Conservation (phyloP, 768 basidiomycete genomes). For the Panus rudis region DNA sequence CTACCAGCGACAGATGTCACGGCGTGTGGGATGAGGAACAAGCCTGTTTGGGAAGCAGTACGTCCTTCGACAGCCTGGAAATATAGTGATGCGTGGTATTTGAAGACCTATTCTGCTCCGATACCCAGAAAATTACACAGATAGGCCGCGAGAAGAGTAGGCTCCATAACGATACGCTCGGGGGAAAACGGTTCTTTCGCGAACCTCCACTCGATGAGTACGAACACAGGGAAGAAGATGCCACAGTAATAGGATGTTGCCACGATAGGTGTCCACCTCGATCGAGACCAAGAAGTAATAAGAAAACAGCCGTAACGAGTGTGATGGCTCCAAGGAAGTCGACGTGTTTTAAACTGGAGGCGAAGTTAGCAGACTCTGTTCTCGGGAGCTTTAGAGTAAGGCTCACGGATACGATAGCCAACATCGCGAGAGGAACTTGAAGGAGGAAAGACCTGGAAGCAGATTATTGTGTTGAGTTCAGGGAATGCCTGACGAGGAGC, state of each 20-base stretch:
- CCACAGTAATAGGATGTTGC: slow-evolving; percentile 19
- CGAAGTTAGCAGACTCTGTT: slow-evolving; percentile 33
- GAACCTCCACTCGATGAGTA: slow-evolving; percentile 38
- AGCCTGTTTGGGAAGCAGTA: slow-evolving; percentile 41
- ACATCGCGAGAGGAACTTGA: slow-evolving; percentile 50
- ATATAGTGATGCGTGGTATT: slow-evolving; percentile 48
- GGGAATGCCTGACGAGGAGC: too few species aligned
- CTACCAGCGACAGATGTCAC: slow-evolving; percentile 41
- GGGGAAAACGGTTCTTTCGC: slow-evolving; percentile 58
- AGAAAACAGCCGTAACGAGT: slow-evolving; percentile 51
- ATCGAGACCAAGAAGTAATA: slow-evolving; percentile 52
- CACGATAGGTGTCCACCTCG: slow-evolving; percentile 27
- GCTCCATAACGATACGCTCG: slow-evolving; percentile 42
- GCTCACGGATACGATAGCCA: slow-evolving; percentile 48
- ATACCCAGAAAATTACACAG: slow-evolving; percentile 53
- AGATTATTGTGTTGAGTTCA: too few species aligned
- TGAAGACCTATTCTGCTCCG: slow-evolving; percentile 41
- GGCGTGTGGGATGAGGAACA: slow-evolving; percentile 45
- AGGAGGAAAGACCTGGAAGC: slow-evolving; percentile 58
- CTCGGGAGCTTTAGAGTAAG: slow-evolving; percentile 49
- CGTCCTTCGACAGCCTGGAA: slow-evolving; percentile 49
- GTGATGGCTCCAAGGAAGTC: slow-evolving; percentile 55
- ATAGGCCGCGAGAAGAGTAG: slow-evolving; percentile 45
- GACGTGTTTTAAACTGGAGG: slow-evolving; percentile 49
- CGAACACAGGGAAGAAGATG: slow-evolving; percentile 27